Evolutionary conservation across 768 basidiomycete species (phyloP), one percentile per base, ranked within the genome.

Genomic region (Pleurotus eryngii): DNA sequence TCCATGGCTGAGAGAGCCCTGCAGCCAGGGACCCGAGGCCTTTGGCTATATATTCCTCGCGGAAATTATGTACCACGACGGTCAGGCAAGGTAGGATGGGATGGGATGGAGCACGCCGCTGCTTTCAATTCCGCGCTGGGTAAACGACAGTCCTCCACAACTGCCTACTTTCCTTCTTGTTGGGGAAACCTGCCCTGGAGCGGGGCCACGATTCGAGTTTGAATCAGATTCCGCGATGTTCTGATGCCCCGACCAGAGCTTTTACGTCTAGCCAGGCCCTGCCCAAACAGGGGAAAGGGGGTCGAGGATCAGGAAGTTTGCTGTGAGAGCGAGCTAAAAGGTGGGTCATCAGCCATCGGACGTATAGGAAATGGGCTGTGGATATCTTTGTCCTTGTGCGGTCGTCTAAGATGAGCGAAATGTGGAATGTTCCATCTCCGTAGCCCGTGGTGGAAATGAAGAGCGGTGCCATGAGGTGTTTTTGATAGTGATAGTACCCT

Each of bases 11-110:
- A n/a, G 27, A 50, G 20, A 8, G 14, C 14, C 24, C 22, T n/a
- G 27, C 15, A 6, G 49, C 30, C 49, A 53, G 38, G 51, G 37
- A 22, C 40, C 51, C 51, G 51, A 53, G 51, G 51, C 51, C 22
- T 53, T 53, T 53, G 38, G 22, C 38, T 53, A 37, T 53, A 37
- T 35, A 35, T 39, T 37, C n/a, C 38, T 15, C 17, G 51, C 51
- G 51, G 51, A 53, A 39, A 53, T 53, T 53, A 53, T 53, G 40
- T 53, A 40, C 37, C 51, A 53, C 30, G 40, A 53, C 14, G 27
- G 38, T 39, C 5, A 53, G 38, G 14, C 39, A 20, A 53, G 51
- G 27, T 8, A 50, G 35, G 24, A 22, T 18, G 39, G 15, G 38
- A 27, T 50, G 49, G 27, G 49, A 15, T 53, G 38, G 51, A 50